A percentile compares a stretch with the other conserved stretches of the same genome.
These are phyloP conservation scores for Zygoascus bituminiphila DNA, from an alignment of 805 yeast species.

Conservation along the genomic window DNA sequence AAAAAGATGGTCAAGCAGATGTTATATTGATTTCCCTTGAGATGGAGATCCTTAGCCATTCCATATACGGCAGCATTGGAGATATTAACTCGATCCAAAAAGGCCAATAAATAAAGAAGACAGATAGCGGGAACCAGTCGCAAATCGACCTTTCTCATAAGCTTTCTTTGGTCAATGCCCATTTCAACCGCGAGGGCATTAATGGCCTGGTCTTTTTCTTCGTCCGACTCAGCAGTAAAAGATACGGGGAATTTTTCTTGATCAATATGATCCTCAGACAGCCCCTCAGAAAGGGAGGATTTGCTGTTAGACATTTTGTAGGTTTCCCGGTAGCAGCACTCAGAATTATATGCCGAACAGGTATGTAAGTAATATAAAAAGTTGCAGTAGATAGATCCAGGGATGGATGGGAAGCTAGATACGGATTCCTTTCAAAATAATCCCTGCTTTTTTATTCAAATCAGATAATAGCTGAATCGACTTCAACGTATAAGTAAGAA, in stretches of 20 bases:
- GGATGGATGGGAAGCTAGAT: too few relatives aligned
- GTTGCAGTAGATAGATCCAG: too few relatives aligned
- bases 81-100: constrained; percentile 74
- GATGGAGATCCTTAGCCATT: constrained; percentile 44
- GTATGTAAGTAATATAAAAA: too few relatives aligned
- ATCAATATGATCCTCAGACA: neutral
- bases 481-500: too few relatives aligned
- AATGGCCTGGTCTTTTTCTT: constrained; percentile 10
- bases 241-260: neutral
- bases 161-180: constrained; percentile 45
- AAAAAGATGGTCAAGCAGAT: constrained; percentile 61
- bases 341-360: too few relatives aligned
- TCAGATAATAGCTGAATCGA: too few relatives aligned
- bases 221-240: neutral
- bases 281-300: neutral
- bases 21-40: constrained; percentile 54
- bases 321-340: too few relatives aligned
- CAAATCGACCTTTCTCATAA: constrained; percentile 58
- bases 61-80: constrained; percentile 75
- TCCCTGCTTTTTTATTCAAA: too few relatives aligned
- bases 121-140: constrained; percentile 74
- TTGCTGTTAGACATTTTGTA: too few relatives aligned
- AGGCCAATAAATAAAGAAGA: constrained; percentile 63
- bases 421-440: too few relatives aligned
- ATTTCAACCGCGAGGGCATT: constrained; percentile 35